Evolutionary conservation across 441 rosid species (phyloP), one percentile per base, ranked within the genome.

Genomic region (Adansonia grandidieri): DNA sequence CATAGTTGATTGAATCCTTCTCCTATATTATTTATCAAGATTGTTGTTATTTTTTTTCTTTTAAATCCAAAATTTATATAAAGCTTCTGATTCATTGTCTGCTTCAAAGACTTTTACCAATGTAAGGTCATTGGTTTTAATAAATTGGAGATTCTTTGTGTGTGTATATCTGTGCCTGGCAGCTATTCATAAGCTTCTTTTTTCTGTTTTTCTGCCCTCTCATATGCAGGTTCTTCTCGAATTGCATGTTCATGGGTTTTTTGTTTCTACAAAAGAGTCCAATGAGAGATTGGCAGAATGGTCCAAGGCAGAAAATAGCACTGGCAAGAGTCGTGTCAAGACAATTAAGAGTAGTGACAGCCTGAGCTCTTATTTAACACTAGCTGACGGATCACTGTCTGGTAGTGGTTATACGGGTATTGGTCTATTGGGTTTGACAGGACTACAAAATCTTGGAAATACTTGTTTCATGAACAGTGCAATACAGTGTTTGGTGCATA

Each of bases 381-480:
- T 57, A 24, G 73, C 74, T 14, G 73, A 50, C 58, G 73, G 78
- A 5, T 75, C 78, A 51, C 74, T 62, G 17, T 84, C 79, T 37
- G 78, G 78, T 57, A 73, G 56, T 75, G 62, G 83, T 57, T 77
- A 48, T 68, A 50, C 80, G 63, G 84, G 81, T 74, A 80, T 83
- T 73, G 80, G 87, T 71, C 76, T 78, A 22, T 79, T 92, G 84
- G 97, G 97, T 79, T 82, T 91, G 87, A 81, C 85, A 10, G 95
- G 95, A 79, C 73, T 91, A 67, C 86, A 81, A 73, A 92, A 92
- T 82, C 97, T 92, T 80, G 95, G 95, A 79, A 91, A 91, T 80
- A 92, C 97, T 74, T 90, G 97, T 78, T 89, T 92, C 82, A 89
- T 92, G 94, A 92, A 92, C 84, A 92, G 92, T 71, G 86, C 90